Conservation (phyloP, 164 flowering plant species). For the Chimonanthus praecox region DNA sequence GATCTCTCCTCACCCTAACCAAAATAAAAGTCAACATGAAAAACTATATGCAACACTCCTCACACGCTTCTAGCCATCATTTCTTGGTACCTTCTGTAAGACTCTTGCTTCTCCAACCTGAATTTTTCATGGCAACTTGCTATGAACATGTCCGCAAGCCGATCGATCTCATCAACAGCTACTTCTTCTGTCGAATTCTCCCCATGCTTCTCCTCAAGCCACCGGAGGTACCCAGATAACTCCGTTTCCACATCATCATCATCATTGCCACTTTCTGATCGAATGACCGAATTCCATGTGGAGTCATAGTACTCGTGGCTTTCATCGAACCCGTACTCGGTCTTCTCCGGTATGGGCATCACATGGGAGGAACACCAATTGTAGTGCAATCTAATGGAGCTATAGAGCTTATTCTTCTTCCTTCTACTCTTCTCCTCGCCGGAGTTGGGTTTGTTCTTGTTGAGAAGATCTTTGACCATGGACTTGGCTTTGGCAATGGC, state of each 20-base stretch:
- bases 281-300: conserved; percentile 45
- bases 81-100: conserved; percentile 83
- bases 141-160: conserved; percentile 84
- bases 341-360: conserved; percentile 40
- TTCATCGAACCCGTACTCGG: conserved; percentile 13
- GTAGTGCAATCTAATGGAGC: conserved; percentile 68
- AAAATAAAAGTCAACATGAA: background rate
- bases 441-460: conserved; percentile 25
- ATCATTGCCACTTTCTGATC: conserved; percentile 11
- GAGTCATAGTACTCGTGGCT: conserved; percentile 46
- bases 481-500: conserved; percentile 55
- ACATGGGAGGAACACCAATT: conserved; percentile 83
- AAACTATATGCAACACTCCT: background rate
- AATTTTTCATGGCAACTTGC: conserved; percentile 87
- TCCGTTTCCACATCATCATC: conserved; percentile 16
- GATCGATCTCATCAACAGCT: conserved; percentile 60
- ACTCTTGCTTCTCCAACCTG: conserved; percentile 91
- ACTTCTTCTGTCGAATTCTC: conserved; percentile 12
- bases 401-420: conserved; percentile 27
- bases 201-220: conserved; percentile 61
- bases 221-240: conserved; percentile 57
- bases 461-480: conserved; percentile 34
- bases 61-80: conserved; percentile 88
- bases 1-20: background rate
- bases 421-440: conserved; percentile 22